Evolutionary conservation across 2,329 filamentous ascomycete species (phyloP).

Genomic region (Lachnellula occidentalis): DNA sequence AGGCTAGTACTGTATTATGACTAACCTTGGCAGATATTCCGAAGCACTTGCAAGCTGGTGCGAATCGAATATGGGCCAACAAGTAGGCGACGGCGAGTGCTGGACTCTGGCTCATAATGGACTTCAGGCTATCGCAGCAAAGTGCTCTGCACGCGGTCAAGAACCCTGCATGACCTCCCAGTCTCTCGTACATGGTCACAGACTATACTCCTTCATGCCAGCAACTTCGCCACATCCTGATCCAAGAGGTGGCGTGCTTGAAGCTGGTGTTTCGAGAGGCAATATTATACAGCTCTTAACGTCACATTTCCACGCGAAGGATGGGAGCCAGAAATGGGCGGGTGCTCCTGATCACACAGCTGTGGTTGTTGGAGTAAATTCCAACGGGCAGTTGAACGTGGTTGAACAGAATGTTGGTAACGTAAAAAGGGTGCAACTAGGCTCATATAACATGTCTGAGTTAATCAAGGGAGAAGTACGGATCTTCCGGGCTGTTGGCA

Average conservation of each 20-base stretch:
- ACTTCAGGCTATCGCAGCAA: conserved; percentile 24
- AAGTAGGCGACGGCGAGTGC: conserved; percentile 35
- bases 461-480: conserved; percentile 30
- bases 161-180: conserved; percentile 31
- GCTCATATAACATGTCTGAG: conserved; percentile 27
- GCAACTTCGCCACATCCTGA: conserved; percentile 15
- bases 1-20: background rate
- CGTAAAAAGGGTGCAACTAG: conserved; percentile 27
- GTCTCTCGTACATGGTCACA: conserved; percentile 29
- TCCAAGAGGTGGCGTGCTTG: conserved; percentile 19
- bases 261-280: conserved; percentile 28
- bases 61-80: conserved; percentile 25
- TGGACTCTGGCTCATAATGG: conserved; percentile 34
- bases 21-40: conserved; percentile 25
- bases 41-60: conserved; percentile 30
- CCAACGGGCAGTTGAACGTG: conserved; percentile 26
- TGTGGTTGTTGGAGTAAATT: conserved; percentile 27
- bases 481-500: conserved; percentile 29
- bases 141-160: conserved; percentile 16
- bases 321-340: conserved; percentile 26
- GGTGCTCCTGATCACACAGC: conserved; percentile 33
- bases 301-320: conserved; percentile 25
- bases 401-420: conserved; percentile 32
- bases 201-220: conserved; percentile 29
- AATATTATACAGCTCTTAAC: conserved; percentile 33